These are phyloP conservation scores for Tinospora cordifolia DNA, from an alignment of 164 flowering plant species.

Conservation along the genomic window DNA sequence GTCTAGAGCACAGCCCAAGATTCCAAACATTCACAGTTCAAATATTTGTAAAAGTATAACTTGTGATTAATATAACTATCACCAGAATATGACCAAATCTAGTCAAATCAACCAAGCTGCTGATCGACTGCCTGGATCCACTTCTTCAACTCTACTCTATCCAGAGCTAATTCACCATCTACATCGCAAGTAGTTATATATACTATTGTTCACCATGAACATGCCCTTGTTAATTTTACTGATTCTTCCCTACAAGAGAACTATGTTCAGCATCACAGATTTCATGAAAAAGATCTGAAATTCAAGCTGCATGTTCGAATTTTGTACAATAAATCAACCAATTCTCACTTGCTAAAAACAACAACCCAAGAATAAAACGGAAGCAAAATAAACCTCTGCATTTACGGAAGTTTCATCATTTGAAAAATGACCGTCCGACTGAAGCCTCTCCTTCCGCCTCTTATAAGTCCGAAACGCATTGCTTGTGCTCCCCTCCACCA, in stretches of 20 bases:
- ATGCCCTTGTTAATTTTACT: background rate
- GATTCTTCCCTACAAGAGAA: background rate
- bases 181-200: too few relatives aligned
- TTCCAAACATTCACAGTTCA: background rate
- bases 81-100: background rate
- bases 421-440: slow-evolving; percentile 3
- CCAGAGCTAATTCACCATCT: too few relatives aligned
- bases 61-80: background rate
- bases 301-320: background rate
- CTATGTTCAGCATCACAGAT: background rate
- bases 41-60: background rate
- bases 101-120: too few relatives aligned
- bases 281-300: background rate
- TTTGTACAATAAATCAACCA: background rate
- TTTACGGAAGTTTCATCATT: background rate
- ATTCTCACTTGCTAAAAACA: background rate
- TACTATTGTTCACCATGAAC: background rate
- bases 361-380: too few relatives aligned
- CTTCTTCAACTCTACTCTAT: too few relatives aligned
- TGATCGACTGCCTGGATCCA: too few relatives aligned
- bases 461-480: slow-evolving; percentile 12
- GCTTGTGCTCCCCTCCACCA: slow-evolving; percentile 8
- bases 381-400: slow-evolving; percentile 7
- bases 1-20: background rate
- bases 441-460: slow-evolving; percentile 12